Base-by-base conservation (phyloP, 345 rosid genomes). In the Eucalyptus erythrocorys region DNA sequence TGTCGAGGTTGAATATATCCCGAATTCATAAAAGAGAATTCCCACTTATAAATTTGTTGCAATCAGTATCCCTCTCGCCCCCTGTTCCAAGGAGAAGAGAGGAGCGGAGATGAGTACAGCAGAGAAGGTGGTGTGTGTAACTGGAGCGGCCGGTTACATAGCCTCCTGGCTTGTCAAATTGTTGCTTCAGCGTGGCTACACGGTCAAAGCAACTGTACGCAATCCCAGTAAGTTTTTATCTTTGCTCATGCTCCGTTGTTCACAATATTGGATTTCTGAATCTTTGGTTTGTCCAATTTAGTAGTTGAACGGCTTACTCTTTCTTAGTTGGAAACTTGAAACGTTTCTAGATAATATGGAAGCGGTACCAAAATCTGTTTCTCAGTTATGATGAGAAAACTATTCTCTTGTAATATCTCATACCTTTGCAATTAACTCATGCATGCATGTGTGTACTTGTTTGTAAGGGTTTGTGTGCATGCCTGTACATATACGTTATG, bases 151-250 rank as follows among this genome's bases (percentile, higher is more conserved):
- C 26, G 87, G 71, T n/a, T 86, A 48, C 89, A 91, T 89, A 30
- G 91, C 92, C 40, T 81, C 91, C 5, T 89, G 90, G 92, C 55
- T 89, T 8, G 85, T 91, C 51, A 89, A 86, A 21, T 2, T 40
- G 21, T 89, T 91, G 71, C 89, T 91, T 10, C 88, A 49, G 4
- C 47, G 37, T 42, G 91, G 89, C 9, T 91, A 91, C 59, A 49
- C 88, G 3, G 91, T 89, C 68, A 87, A 87, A 79, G 89, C 91
- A 86, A 86, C 89, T 13, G 89, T 91, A 55, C 91, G 90, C 49
- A 87, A 89, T 37, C 91, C 86, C 15, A 51, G 90, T 91, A 26
- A n/a, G 89, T 80, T 68, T 68, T 0, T 68, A 4, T 68, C 42
- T 34, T 68, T 68, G 43, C 5, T 68, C 80, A 5, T 34, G 43